phyloP scores from a whole-genome alignment of 495 filamentous ascomycete genomes.

The Aspergillus saccharolyticus region DNA sequence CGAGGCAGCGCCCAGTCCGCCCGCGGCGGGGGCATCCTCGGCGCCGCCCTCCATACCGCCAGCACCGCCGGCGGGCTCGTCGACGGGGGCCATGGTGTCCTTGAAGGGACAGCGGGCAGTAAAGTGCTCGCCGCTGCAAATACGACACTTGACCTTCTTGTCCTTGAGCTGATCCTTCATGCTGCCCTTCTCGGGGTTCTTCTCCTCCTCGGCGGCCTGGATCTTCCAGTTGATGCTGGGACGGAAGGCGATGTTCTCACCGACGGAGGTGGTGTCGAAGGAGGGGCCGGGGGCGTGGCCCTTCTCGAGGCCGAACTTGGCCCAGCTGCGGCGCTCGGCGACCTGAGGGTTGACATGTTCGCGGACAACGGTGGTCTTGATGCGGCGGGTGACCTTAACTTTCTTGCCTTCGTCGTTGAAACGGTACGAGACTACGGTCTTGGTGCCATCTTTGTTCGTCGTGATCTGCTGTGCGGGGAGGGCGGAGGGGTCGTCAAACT shows the following conservation, averaged over 20 bases:
- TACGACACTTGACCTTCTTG: conserved; percentile 99
- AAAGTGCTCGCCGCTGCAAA: conserved; percentile 97
- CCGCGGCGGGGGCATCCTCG: conserved; percentile 45
- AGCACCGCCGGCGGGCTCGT: conserved; percentile 55
- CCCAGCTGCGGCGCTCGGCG: conserved; percentile 84
- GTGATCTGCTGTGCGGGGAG: conserved; percentile 83
- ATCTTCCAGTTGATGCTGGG: conserved; percentile 87
- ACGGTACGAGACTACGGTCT: conserved; percentile 85
- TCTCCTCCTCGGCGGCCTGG: conserved; percentile 76
- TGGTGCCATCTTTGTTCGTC: conserved; percentile 95
- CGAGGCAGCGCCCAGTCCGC: conserved; percentile 60
- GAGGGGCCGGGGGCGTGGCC: conserved; percentile 61
- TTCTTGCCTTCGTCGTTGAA: conserved; percentile 92
- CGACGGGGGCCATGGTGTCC: conserved; percentile 73
- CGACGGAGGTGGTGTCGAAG: conserved; percentile 84
- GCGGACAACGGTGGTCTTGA: conserved; percentile 81
- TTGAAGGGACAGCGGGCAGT: conserved; percentile 90
- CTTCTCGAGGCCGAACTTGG: conserved; percentile 87
- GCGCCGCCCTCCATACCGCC: conserved; percentile 38
- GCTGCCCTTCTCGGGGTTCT: conserved; percentile 63
- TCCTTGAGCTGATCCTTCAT: conserved; percentile 93
- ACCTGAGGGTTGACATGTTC: conserved; percentile 95
- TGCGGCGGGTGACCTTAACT: conserved; percentile 90
- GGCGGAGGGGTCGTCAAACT: conserved; percentile 74
- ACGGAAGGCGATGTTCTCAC: conserved; percentile 95